Evolutionary conservation across 2,329 filamentous ascomycete genomes (phyloP).

Genomic region (Fusarium denticulatum): DNA sequence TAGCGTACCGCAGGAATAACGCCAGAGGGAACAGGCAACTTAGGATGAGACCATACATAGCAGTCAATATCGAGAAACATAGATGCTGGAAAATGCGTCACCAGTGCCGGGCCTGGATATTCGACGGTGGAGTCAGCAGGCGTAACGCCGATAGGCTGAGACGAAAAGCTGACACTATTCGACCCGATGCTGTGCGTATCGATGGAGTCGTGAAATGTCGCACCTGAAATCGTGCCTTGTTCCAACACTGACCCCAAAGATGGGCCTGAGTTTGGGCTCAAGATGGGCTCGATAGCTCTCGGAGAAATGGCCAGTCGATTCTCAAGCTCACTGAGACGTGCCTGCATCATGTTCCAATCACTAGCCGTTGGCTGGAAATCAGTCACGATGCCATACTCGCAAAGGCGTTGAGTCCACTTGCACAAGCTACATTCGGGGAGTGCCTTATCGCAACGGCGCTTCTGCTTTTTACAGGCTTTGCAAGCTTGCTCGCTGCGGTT

Average conservation of each 20-base stretch:
- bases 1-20: neutral
- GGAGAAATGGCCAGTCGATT: neutral
- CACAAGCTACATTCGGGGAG: neutral
- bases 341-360: neutral
- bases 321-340: neutral
- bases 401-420: neutral
- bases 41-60: neutral
- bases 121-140: neutral
- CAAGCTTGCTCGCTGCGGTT: neutral
- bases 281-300: fast-evolving
- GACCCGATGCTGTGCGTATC: neutral
- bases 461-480: neutral
- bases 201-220: neutral
- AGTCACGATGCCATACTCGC: neutral
- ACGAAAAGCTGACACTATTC: neutral
- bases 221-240: neutral
- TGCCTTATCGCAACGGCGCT: neutral
- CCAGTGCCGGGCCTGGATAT: fast-evolving
- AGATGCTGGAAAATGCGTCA: neutral
- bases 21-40: neutral
- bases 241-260: too few relatives aligned
- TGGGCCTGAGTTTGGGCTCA: neutral
- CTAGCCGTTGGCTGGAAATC: neutral
- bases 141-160: neutral
- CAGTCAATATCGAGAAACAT: neutral